A percentile compares a stretch with the other conserved stretches of the same genome.
These are phyloP conservation scores for Quercus ilex DNA, from an alignment of 306 rosid genomes.

Conservation along the genomic window DNA sequence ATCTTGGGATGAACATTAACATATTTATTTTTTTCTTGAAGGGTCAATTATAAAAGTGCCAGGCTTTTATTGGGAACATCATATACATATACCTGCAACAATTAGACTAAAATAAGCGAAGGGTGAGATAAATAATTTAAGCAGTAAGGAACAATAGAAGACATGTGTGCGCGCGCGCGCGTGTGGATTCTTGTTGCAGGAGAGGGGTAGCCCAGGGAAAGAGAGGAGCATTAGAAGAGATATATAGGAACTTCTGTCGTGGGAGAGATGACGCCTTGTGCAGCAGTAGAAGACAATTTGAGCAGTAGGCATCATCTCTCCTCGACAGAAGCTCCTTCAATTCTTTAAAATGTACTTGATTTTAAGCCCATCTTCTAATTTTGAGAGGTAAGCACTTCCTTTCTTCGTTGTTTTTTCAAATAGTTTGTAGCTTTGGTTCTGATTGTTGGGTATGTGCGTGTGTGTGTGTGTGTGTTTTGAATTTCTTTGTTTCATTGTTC, in stretches of 20 bases:
- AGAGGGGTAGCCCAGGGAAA: background rate
- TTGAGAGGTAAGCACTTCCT: background rate
- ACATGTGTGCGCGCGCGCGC: background rate
- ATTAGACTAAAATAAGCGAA: background rate
- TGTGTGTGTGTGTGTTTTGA: background rate
- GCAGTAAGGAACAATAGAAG: background rate
- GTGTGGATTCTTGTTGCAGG: too few relatives aligned
- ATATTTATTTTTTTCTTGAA: background rate
- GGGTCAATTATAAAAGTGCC: background rate
- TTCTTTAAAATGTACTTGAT: conserved; percentile 11
- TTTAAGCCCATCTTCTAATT: background rate
- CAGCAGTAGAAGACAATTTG: background rate
- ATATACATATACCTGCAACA: background rate
- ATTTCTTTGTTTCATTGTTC: background rate
- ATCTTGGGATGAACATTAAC: background rate
- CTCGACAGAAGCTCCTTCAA: conserved; percentile 37
- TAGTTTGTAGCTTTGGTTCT: background rate
- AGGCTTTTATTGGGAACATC: background rate
- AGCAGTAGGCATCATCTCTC: conserved; percentile 44
- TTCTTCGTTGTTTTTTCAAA: background rate
- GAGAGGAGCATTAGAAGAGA: background rate
- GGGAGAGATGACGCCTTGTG: conserved; percentile 44
- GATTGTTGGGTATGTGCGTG: background rate
- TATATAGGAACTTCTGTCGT: conserved; percentile 35
- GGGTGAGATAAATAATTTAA: background rate